phyloP scores from a whole-genome alignment of 208 protist species.

The Trypanosoma avium region DNA sequence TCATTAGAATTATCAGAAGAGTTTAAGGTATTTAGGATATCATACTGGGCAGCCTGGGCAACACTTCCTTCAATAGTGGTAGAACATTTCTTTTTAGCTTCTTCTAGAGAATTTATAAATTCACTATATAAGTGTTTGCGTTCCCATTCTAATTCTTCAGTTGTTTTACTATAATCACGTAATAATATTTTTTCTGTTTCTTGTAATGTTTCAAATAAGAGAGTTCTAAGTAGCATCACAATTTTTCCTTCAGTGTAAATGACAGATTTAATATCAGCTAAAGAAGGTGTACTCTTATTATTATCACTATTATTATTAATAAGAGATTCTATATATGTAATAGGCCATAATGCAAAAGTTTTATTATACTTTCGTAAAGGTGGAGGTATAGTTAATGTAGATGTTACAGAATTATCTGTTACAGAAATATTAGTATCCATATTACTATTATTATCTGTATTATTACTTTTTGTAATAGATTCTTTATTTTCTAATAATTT shows the following conservation, averaged over 20 bases:
- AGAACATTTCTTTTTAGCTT: conserved; percentile 42
- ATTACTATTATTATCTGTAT: conserved; percentile 2
- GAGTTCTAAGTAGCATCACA: conserved; percentile 54
- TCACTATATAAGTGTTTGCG: conserved; percentile 51
- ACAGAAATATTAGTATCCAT: neutral
- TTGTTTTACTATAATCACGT: conserved; percentile 80
- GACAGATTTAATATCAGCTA: conserved; percentile 60
- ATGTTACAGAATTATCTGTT: conserved; percentile 15
- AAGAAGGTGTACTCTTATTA: conserved; percentile 17
- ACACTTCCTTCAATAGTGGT: conserved; percentile 77
- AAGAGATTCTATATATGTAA: conserved; percentile 44
- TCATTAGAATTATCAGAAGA: conserved; percentile 1
- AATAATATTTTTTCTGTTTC: conserved; percentile 63
- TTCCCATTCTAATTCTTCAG: conserved; percentile 80
- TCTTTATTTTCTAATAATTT: conserved; percentile 50
- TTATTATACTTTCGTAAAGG: conserved; percentile 64
- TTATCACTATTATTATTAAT: conserved; percentile 3
- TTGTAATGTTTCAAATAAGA: conserved; percentile 69
- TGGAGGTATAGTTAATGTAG: conserved; percentile 48
- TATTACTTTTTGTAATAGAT: conserved; percentile 11
- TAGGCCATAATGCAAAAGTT: conserved; percentile 75
- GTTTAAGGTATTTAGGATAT: conserved; percentile 29
- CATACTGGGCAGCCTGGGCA: conserved; percentile 69
- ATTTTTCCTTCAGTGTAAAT: conserved; percentile 66
- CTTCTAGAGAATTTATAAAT: conserved; percentile 64